phyloP scores from a whole-genome alignment of 495 filamentous ascomycete species.

The Lichenothelia convexa region DNA sequence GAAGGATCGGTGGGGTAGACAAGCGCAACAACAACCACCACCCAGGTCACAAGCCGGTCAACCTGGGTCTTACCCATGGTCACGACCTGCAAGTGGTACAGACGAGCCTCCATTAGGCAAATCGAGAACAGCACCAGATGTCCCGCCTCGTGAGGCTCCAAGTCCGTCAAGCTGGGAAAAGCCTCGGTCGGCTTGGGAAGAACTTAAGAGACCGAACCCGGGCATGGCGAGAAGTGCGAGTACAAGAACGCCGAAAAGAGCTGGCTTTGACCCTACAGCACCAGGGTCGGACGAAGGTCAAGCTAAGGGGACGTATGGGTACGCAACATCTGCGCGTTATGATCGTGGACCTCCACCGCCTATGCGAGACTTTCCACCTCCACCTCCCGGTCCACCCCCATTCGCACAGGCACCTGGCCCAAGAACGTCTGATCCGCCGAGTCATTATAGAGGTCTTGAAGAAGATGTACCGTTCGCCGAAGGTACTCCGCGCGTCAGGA shows the following conservation, averaged over 20 bases:
- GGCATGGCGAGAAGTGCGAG: constrained; percentile 25
- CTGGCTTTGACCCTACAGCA: constrained; percentile 20
- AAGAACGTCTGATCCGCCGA: constrained; percentile 28
- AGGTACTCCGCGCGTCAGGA: constrained; percentile 38
- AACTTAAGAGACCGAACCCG: constrained; percentile 21
- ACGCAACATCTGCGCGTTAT: constrained; percentile 2
- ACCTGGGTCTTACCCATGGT: background rate
- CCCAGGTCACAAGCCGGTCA: no score
- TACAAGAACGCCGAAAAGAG: constrained; percentile 24
- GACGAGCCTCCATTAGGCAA: constrained; percentile 1
- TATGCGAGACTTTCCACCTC: constrained; percentile 7
- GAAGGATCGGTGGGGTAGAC: constrained; percentile 11
- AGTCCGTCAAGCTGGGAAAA: no score
- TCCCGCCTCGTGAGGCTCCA: no score
- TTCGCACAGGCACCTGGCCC: constrained; percentile 21
- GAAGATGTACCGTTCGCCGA: constrained; percentile 15
- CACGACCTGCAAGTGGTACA: constrained; percentile 9
- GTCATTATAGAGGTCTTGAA: constrained; percentile 20
- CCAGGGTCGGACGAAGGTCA: constrained; percentile 16
- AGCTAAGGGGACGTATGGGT: constrained; percentile 3
- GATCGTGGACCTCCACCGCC: constrained; percentile 1
- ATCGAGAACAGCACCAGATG: no score
- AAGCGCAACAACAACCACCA: no score
- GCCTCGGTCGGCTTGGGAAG: constrained; percentile 27
- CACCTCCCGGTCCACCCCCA: constrained; percentile 13